Evolutionary conservation across 2,329 filamentous ascomycete genomes (phyloP).

Genomic region (Talaromyces pinophilus): DNA sequence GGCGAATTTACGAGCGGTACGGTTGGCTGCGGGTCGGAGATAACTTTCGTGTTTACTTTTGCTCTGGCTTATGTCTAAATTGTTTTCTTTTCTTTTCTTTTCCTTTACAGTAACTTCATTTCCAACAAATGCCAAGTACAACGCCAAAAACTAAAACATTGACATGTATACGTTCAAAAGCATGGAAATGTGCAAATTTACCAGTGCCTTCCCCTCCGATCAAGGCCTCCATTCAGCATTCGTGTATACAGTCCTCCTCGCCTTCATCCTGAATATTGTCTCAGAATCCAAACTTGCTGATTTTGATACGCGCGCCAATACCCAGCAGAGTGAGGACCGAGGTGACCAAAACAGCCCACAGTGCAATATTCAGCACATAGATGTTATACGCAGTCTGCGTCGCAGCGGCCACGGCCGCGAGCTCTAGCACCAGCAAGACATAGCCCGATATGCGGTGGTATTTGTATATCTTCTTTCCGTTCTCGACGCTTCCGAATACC

Average conservation of each 20-base stretch:
- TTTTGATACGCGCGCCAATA: slow-evolving; percentile 74
- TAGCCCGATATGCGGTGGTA: slow-evolving; percentile 84
- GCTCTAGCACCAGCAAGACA: slow-evolving; percentile 65
- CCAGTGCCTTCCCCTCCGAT: background rate
- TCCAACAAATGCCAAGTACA: background rate
- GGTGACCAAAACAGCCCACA: slow-evolving; percentile 73
- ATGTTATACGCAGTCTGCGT: slow-evolving; percentile 74
- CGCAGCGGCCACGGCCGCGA: slow-evolving; percentile 73
- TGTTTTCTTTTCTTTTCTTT: background rate
- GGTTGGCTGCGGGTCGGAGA: background rate
- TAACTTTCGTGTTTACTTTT: background rate
- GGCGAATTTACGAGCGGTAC: background rate
- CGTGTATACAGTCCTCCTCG: background rate
- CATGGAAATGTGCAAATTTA: background rate
- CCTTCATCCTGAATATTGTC: background rate
- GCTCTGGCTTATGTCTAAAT: too few species aligned
- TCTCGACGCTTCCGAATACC: slow-evolving; percentile 75
- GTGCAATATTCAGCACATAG: slow-evolving; percentile 67
- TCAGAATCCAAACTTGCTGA: slow-evolving; percentile 69
- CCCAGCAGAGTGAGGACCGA: slow-evolving; percentile 68
- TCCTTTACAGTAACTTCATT: background rate
- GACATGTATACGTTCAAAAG: background rate
- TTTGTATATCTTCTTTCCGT: slow-evolving; percentile 83
- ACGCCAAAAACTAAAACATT: background rate
- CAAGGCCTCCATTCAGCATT: background rate